Evolutionary conservation across 148 eudicot species (phyloP).

Genomic region (Gaultheria prostrata): DNA sequence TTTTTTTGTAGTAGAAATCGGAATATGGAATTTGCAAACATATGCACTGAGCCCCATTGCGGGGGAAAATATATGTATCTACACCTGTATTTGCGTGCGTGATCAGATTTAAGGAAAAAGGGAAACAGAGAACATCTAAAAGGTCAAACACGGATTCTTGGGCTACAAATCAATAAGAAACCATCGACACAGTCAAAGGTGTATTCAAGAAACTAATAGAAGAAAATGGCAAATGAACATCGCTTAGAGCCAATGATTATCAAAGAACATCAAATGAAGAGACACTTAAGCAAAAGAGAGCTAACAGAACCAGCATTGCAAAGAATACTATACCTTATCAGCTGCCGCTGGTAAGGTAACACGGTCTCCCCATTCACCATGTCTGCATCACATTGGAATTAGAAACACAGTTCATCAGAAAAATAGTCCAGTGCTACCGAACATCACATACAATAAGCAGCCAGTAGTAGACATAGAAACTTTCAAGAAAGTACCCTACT

Average conservation of each 20-base stretch:
- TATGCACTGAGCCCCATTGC: background rate
- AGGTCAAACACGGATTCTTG: background rate
- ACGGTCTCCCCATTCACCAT: conserved; percentile 95
- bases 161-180: background rate
- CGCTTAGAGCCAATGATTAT: background rate
- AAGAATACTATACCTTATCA: conserved; percentile 54
- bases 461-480: background rate
- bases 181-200: background rate
- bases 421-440: conserved; percentile 10
- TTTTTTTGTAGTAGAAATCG: background rate
- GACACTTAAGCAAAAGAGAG: background rate
- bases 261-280: conserved; percentile 7
- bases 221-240: background rate
- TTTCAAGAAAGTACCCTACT: conserved; percentile 42
- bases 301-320: background rate
- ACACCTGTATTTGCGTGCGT: background rate
- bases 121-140: background rate
- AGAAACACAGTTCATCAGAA: conserved; percentile 1
- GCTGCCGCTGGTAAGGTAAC: conserved; percentile 94
- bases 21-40: background rate
- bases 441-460: background rate
- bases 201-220: background rate
- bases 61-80: background rate
- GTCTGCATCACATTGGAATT: conserved; percentile 35
- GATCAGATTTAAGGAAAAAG: background rate